phyloP scores from a whole-genome alignment of 2,329 filamentous ascomycete genomes.

The Trichoderma pleuroti region DNA sequence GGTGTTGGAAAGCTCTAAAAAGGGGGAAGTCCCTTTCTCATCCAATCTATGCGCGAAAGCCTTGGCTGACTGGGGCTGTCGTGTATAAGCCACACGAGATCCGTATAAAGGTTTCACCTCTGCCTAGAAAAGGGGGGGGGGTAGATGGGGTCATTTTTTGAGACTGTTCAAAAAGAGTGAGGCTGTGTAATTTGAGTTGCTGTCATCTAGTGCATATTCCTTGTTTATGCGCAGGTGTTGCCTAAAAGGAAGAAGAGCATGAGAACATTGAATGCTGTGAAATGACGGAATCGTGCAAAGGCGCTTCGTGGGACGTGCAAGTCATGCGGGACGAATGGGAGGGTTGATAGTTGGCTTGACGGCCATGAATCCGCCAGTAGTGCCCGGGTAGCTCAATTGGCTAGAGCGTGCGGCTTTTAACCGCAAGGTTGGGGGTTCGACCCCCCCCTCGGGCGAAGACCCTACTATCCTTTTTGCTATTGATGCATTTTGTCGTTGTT shows the following conservation, averaged over 20 bases:
- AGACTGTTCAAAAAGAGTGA: not conserved
- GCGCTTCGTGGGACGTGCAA: not conserved
- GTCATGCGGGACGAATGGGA: no score
- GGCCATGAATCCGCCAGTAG: not conserved
- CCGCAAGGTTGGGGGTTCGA: slow-evolving; percentile 35
- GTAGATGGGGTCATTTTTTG: not conserved
- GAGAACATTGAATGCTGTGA: not conserved
- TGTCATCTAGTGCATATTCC: not conserved
- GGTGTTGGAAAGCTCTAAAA: not conserved
- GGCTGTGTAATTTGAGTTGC: not conserved
- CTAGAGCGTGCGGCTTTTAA: slow-evolving; percentile 35
- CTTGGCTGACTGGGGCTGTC: not conserved
- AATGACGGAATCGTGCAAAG: not conserved
- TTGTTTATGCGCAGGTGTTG: not conserved
- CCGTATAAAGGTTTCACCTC: not conserved
- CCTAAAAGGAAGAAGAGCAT: not conserved
- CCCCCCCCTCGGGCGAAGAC: slow-evolving; percentile 30
- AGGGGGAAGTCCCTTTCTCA: not conserved
- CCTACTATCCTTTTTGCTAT: not conserved
- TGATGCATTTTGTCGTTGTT: not conserved
- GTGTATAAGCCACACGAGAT: not conserved
- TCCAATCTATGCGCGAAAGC: not conserved
- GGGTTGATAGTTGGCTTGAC: not conserved
- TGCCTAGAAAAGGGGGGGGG: not conserved
- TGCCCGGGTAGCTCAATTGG: slow-evolving; percentile 33